Evolutionary conservation across 176 grass and related monocot species (phyloP).

Genomic region (Cenchrus americanus): DNA sequence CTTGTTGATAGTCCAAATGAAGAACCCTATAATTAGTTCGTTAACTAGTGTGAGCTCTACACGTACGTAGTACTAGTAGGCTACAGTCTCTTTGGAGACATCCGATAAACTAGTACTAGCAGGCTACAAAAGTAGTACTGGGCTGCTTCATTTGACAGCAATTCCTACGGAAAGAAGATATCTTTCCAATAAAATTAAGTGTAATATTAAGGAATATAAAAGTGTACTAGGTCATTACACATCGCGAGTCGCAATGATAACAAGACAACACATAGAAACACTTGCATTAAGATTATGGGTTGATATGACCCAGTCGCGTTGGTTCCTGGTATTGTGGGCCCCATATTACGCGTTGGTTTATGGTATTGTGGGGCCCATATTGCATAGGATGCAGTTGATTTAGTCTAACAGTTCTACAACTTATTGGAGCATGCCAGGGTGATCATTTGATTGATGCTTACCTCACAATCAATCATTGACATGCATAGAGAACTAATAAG

Average conservation of each 20-base stretch:
- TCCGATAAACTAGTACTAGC: too few relatives aligned
- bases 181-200: not conserved
- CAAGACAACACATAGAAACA: not conserved
- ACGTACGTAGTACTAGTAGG: too few relatives aligned
- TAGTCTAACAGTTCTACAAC: not conserved
- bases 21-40: not conserved
- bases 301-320: rapidly evolving
- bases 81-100: too few relatives aligned
- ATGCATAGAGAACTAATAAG: not conserved
- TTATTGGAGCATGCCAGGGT: not conserved
- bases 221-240: not conserved
- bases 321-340: not conserved
- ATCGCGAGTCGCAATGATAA: not conserved
- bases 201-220: not conserved
- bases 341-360: not conserved
- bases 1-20: not conserved
- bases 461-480: not conserved
- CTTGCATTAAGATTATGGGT: not conserved
- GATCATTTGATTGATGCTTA: not conserved
- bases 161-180: not conserved
- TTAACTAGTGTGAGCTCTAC: not conserved
- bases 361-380: not conserved
- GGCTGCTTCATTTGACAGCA: not conserved
- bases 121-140: not conserved
- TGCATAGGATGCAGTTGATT: rapidly evolving